Evolutionary conservation across 208 protist species (phyloP), one percentile per base, ranked within the genome.

Genomic region (Acanthamoeba sp.): DNA sequence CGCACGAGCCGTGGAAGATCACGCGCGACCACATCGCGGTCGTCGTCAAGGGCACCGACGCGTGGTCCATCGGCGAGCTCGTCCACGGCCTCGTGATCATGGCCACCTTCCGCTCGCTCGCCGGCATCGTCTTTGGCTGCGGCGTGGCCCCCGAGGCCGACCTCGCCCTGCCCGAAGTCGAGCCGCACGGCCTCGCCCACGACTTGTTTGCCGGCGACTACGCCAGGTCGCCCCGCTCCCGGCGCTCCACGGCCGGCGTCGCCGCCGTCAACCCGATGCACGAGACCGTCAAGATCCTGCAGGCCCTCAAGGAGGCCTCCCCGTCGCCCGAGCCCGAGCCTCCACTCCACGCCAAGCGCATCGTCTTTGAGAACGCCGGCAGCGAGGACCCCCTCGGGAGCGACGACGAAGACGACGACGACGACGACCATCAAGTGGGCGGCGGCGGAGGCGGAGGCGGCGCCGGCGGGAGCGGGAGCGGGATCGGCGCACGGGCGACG

Each of bases 11-110:
- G 29, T 97, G 96, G 96, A 29, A 92, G 27, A 36, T 97, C 32
- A 95, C 71, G 9, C 66, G 50, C 36, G 59, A 95, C 14, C 78
- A 97, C 50, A 91, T 97, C 9, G 95, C 27, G 6, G 93, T 94
- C 22, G 40, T 96, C 1, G 91, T 95, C 0, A 95, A 96, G 27
- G 94, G 94, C 32, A 9, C 45, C 0, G 95, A 96, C 57, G 87
- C 95, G 16, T 96, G 95, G 95, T 95, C 95, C 29, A 95, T 96
- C 14, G 93, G 85, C 27, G 94, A 96, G 20, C 52, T 96, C 1
- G 96, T 97, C 18, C 94, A 95, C 22, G 95, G 93, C 5, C 92
- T 97, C 50, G 87, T 97, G 29, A 95, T 97, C 27, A 94, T 96
- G 57, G 55, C 55, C 48, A 95, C 84, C n/a, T 96, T 96, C 91